Evolutionary conservation across 139 green algal species (phyloP).

Genomic region (Astrephomene gubernaculifera): DNA sequence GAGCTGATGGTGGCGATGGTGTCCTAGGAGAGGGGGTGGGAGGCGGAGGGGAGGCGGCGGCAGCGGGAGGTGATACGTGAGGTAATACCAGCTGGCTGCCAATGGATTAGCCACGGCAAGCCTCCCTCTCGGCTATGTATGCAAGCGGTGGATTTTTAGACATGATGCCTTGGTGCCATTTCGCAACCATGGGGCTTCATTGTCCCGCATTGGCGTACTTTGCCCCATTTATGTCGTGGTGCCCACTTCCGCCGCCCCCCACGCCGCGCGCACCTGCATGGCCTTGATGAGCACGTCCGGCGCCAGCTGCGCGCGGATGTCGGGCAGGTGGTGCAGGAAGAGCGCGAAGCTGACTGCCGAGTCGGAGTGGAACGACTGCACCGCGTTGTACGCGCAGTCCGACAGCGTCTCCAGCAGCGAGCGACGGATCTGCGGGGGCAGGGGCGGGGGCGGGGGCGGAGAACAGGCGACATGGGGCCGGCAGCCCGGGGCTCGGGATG

Average conservation of each 20-base stretch:
- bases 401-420: conserved; percentile 81
- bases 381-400: conserved; percentile 92
- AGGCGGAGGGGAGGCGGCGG: not conserved
- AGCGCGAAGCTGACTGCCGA: conserved; percentile 91
- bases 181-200: no score
- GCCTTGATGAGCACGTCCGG: conserved; percentile 84
- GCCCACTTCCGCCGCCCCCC: no score
- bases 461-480: no score
- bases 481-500: no score
- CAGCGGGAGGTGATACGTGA: not conserved
- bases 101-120: no score
- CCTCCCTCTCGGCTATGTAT: no score
- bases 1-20: conserved; percentile 65
- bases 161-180: no score
- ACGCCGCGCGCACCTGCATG: conserved; percentile 68
- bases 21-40: conserved; percentile 43
- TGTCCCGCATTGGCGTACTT: no score
- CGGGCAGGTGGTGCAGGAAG: conserved; percentile 92
- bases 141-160: no score
- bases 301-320: conserved; percentile 61
- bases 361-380: conserved; percentile 94
- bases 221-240: no score
- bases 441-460: no score
- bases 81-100: not conserved
- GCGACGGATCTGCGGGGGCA: conserved; percentile 73